A percentile compares a stretch with the other conserved stretches of the same genome.
Conservation (phyloP, 495 filamentous ascomycete genomes). For the Barbatosphaeria neglecta region DNA sequence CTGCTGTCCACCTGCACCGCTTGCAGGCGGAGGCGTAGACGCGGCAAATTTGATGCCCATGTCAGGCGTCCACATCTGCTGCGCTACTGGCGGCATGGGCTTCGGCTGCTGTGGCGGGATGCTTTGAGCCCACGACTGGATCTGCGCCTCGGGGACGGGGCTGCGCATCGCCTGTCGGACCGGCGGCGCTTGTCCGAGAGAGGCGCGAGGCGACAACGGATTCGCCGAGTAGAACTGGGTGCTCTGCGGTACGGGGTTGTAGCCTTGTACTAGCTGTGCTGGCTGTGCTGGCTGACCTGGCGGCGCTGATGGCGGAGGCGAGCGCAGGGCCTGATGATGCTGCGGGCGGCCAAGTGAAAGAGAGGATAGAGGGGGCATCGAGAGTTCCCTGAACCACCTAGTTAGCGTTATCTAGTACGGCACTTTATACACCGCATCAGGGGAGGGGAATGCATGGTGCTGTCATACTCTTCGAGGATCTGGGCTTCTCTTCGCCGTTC, state of each 20-base stretch:
- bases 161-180: conserved; percentile 17
- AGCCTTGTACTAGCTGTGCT: conserved; percentile 7
- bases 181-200: conserved; percentile 8
- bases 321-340: conserved; percentile 3
- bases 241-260: neutral
- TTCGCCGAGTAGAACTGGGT: neutral
- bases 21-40: conserved; percentile 7
- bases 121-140: conserved; percentile 36
- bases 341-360: conserved; percentile 20
- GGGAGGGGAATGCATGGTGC: neutral
- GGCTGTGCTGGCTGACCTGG: conserved; percentile 12
- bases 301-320: conserved; percentile 13
- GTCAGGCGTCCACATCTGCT: conserved; percentile 64
- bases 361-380: conserved; percentile 36
- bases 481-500: conserved; percentile 70
- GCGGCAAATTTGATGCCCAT: conserved; percentile 65
- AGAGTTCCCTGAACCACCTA: conserved; percentile 27
- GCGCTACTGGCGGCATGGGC: conserved; percentile 37
- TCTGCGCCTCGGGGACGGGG: conserved; percentile 30
- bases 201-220: neutral
- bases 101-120: conserved; percentile 42
- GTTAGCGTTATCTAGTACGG: conserved; percentile 2
- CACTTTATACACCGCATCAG: neutral
- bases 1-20: conserved; percentile 5
- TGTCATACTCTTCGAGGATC: conserved; percentile 55